phyloP scores from a whole-genome alignment of 306 rosid species.

The Acacia confusa region DNA sequence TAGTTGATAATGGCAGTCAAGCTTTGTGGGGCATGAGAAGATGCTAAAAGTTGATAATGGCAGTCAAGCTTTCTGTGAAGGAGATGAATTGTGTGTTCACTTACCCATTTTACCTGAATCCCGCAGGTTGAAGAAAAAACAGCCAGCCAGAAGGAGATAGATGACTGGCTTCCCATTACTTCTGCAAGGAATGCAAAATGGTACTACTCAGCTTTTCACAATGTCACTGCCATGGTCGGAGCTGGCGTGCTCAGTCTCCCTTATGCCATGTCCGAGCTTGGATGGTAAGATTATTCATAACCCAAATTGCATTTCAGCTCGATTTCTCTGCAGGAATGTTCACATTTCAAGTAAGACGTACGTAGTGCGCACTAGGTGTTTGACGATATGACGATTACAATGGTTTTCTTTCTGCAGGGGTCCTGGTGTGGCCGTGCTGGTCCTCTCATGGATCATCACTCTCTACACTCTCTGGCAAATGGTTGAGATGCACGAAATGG shows the following conservation, averaged over 20 bases:
- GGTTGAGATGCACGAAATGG: constrained; percentile 93
- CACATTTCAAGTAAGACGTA: not conserved
- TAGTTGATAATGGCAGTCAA: not conserved
- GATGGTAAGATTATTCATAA: constrained; percentile 53
- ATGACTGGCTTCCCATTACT: constrained; percentile 85
- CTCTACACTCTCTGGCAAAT: constrained; percentile 80
- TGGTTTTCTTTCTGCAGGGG: constrained; percentile 50
- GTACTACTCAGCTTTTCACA: constrained; percentile 93
- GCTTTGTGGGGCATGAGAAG: not conserved
- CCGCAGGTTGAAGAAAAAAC: constrained; percentile 34
- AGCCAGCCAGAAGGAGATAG: constrained; percentile 49
- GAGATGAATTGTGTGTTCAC: not conserved
- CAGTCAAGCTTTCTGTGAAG: not conserved
- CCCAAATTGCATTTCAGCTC: not conserved
- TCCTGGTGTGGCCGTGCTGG: constrained; percentile 59
- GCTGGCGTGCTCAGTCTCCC: constrained; percentile 90
- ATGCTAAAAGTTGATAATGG: not conserved
- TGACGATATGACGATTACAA: not conserved
- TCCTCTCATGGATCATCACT: constrained; percentile 74
- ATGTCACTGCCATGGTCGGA: constrained; percentile 90
- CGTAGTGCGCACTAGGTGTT: not conserved
- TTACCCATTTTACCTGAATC: constrained; percentile 2
- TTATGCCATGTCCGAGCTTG: constrained; percentile 65
- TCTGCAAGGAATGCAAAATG: constrained; percentile 81
- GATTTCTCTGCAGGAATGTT: not conserved